phyloP scores from a whole-genome alignment of 345 rosid species.

The Erysimum cheiranthoides region DNA sequence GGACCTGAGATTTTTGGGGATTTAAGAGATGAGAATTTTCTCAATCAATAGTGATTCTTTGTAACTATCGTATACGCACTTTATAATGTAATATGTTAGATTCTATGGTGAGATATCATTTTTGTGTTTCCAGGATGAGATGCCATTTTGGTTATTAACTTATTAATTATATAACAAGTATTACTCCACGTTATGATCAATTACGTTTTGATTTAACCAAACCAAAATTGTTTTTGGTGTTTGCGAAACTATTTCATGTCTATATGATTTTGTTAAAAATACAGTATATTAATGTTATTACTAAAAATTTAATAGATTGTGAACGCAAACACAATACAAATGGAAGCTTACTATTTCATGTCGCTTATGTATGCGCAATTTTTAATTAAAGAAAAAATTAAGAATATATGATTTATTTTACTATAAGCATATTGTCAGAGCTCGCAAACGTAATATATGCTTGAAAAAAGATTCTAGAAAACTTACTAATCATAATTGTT shows the following conservation, averaged over 20 bases:
- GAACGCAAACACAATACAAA: neutral
- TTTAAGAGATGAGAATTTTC: slow-evolving; percentile 34
- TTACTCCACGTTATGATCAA: neutral
- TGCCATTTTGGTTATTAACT: slow-evolving; percentile 8
- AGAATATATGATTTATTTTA: neutral
- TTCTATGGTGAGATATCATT: slow-evolving; percentile 29
- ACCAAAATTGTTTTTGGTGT: neutral
- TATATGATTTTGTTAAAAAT: neutral
- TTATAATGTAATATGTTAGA: slow-evolving; percentile 28
- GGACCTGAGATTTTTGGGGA: slow-evolving; percentile 12
- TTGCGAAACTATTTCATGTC: neutral
- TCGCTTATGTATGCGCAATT: neutral
- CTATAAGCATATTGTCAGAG: neutral
- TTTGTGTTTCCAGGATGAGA: slow-evolving; percentile 12
- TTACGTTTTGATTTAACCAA: neutral
- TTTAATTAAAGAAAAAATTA: neutral
- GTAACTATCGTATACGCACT: slow-evolving; percentile 37
- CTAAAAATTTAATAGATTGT: neutral
- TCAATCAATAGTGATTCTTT: slow-evolving; percentile 40
- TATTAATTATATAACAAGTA: neutral
- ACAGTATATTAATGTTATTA: no score
- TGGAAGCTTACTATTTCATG: neutral
- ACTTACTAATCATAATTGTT: neutral
- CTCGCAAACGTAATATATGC: neutral
- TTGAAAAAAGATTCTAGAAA: neutral